Evolutionary conservation across 345 rosid species (phyloP).

Genomic region (Passiflora organensis): DNA sequence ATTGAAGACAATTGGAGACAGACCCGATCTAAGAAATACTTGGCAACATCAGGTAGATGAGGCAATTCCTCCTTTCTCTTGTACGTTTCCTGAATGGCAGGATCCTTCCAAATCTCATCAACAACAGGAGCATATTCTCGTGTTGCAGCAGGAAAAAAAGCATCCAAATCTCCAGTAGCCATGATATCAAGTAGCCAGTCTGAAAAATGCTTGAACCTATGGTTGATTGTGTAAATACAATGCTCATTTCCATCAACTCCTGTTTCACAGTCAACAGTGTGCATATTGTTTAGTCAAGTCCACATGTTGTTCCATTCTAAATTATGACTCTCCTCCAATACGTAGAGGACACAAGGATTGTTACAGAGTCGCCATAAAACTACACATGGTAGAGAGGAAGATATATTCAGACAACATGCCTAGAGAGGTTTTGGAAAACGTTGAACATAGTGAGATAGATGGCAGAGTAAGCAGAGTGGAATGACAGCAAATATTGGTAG

Average conservation of each 20-base stretch:
- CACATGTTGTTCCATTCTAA: too few relatives aligned
- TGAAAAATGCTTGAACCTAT: conserved; percentile 46
- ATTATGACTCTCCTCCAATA: too few relatives aligned
- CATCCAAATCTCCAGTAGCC: conserved; percentile 55
- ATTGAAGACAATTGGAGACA: too few relatives aligned
- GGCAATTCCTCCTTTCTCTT: conserved; percentile 46
- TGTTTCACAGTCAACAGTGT: conserved; percentile 18
- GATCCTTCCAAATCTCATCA: conserved; percentile 54
- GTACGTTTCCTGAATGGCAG: conserved; percentile 61
- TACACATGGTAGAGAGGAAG: too few relatives aligned
- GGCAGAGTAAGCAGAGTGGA: too few relatives aligned
- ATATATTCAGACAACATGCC: too few relatives aligned
- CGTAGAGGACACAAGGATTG: too few relatives aligned
- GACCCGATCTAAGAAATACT: conserved; percentile 53
- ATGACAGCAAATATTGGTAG: too few relatives aligned
- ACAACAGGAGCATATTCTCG: conserved; percentile 63
- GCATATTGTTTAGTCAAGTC: too few relatives aligned
- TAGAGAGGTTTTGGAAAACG: too few relatives aligned
- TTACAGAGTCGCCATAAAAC: too few relatives aligned
- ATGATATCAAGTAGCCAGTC: conserved; percentile 55
- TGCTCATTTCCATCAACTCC: conserved; percentile 90
- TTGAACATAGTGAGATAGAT: too few relatives aligned
- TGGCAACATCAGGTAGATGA: conserved; percentile 47
- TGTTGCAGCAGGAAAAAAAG: conserved; percentile 65
- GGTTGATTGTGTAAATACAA: conserved; percentile 80